Base-by-base conservation (phyloP, 768 basidiomycete genomes). In the Serendipita sp. region DNA sequence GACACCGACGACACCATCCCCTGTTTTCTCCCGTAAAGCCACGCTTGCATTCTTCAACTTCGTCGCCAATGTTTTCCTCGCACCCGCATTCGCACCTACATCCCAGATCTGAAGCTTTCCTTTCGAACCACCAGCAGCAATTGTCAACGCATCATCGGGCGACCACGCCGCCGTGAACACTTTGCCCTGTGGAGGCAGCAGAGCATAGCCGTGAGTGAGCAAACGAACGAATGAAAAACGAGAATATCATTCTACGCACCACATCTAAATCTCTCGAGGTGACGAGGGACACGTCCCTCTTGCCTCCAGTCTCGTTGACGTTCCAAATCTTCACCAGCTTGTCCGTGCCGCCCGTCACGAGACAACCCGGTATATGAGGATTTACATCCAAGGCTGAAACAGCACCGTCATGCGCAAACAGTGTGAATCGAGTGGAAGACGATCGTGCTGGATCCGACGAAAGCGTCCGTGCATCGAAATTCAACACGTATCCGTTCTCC, bases 21-120 rank as follows among this genome's bases (percentile, higher is more conserved):
- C 73, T 3, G 65, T 41, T 51, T 64, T 68, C 41, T 78, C 77
- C 71, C 79, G 83, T 46, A 93, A 67, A 8, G 76, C 77, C 68
- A 79, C 81, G 0, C 91, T 91, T 2, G 86, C 85, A 67, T 83
- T 82, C 16, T 80, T 78, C 36, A 99, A 76, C 74, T 94, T 91
- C 4, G 80, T 75, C 0, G 83, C 85, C 64, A 98, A 93, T 0
- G 86, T 85, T 71, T 89, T 90, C 56, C 93, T 79, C 8, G 84
- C 90, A 30, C 89, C 89, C 16, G 79, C 75, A 72, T 90, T 97
- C 3, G 89, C 81, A 8, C 85, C 89, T 45, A 95, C 81, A 70
- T 99, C 95, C 95, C 95, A 99, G 15, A 99, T 79, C 73, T 98
- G 95, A 3, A 99, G 74, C 72, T 88, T 92, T 1, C 91, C 95